Evolutionary conservation across 2,329 filamentous ascomycete genomes (phyloP).

Genomic region (Pochonia chlamydosporia): DNA sequence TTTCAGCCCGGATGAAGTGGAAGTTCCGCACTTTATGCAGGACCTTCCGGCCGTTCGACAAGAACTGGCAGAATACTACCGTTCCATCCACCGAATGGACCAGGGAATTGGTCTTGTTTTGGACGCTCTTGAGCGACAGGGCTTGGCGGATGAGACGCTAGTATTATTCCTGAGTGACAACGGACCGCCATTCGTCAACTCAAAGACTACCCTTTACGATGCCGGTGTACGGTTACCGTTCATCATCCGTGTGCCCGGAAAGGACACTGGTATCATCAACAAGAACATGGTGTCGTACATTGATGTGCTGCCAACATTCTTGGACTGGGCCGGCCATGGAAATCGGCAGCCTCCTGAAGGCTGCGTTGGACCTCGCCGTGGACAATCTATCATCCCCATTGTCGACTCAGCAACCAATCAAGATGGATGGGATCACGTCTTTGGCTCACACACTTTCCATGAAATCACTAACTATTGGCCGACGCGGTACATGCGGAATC

Average conservation of each 20-base stretch:
- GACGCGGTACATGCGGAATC: conserved; percentile 38
- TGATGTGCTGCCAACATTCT: conserved; percentile 38
- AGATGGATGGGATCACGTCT: conserved; percentile 30
- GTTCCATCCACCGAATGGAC: conserved; percentile 35
- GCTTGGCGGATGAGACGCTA: conserved; percentile 30
- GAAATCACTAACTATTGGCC: conserved; percentile 46
- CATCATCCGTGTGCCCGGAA: conserved; percentile 30
- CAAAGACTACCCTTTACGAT: conserved; percentile 44
- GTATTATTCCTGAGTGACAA: conserved; percentile 44
- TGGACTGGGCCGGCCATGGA: conserved; percentile 31
- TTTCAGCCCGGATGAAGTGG: conserved; percentile 27
- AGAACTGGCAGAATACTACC: conserved; percentile 38
- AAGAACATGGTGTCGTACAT: conserved; percentile 39
- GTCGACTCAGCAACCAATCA: conserved; percentile 15
- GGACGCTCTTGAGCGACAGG: conserved; percentile 23
- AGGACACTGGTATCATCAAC: conserved; percentile 24
- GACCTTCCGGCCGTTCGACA: conserved; percentile 32
- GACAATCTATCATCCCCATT: conserved; percentile 33
- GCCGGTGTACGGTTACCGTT: conserved; percentile 38
- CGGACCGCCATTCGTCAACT: conserved; percentile 43
- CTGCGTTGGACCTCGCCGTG: conserved; percentile 15
- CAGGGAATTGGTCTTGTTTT: conserved; percentile 35
- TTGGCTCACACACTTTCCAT: conserved; percentile 47
- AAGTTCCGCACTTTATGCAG: conserved; percentile 33
- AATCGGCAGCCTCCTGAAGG: conserved; percentile 10